Evolutionary conservation across 2,329 filamentous ascomycete species (phyloP).

Genomic region (Pyrenophora teres): DNA sequence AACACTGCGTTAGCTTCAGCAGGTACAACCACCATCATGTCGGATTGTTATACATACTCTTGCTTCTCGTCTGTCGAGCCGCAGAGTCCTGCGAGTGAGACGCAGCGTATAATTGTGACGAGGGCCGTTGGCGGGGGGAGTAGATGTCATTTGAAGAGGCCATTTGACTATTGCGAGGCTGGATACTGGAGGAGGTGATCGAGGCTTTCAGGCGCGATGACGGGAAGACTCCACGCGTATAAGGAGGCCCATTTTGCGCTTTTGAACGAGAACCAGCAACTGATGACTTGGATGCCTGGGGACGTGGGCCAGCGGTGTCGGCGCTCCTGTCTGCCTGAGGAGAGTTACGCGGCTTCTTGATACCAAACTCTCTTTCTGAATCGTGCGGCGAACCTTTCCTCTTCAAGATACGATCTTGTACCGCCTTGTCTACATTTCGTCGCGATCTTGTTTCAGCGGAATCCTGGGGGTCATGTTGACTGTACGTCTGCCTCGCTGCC

Average conservation of each 20-base stretch:
- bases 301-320: not conserved
- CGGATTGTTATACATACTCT: conserved; percentile 2
- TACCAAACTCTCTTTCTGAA: not conserved
- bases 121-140: conserved; percentile 1
- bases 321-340: not conserved
- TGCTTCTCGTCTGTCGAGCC: conserved; percentile 11
- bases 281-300: not conserved
- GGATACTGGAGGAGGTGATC: not conserved
- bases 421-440: not conserved
- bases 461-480: not conserved
- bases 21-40: too few relatives aligned
- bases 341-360: conserved; percentile 18
- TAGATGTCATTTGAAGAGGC: not conserved
- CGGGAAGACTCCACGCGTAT: not conserved
- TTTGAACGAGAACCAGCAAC: not conserved
- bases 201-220: not conserved
- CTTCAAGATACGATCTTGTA: conserved; percentile 6
- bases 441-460: not conserved
- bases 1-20: not conserved
- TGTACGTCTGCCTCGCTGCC: conserved; percentile 4
- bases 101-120: not conserved
- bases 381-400: conserved; percentile 12
- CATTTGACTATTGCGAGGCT: not conserved
- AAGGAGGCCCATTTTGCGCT: not conserved
- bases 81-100: not conserved